These are phyloP conservation scores for Erythrophleum fordii DNA, from an alignment of 306 rosid species.

Conservation along the genomic window DNA sequence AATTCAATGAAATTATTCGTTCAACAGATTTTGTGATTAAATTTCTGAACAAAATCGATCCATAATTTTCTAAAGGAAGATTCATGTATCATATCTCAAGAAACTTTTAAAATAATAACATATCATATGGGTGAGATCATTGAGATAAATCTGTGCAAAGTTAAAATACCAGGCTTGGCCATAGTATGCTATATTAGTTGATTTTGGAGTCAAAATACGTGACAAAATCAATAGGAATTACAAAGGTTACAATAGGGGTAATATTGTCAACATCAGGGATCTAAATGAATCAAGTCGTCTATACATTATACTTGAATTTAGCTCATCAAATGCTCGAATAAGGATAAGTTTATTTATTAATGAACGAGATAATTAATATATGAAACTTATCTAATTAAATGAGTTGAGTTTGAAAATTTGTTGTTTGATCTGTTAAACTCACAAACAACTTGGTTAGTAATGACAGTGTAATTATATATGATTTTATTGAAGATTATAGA, in stretches of 20 bases:
- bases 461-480: no score
- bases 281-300: neutral
- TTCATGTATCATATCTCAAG: neutral
- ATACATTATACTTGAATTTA: no score
- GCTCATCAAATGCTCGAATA: no score
- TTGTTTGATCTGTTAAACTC: no score
- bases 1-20: neutral
- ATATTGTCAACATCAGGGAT: neutral
- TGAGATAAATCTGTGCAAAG: neutral
- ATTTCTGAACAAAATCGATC: neutral
- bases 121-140: neutral
- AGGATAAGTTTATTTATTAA: no score
- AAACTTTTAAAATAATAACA: neutral
- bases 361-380: no score
- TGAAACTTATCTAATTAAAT: no score
- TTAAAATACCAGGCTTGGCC: neutral
- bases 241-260: no score
- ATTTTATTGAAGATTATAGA: no score
- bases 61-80: neutral
- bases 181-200: neutral
- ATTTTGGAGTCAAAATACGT: neutral
- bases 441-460: no score
- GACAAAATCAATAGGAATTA: no score
- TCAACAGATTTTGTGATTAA: neutral
- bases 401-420: no score